phyloP scores from a whole-genome alignment of 495 filamentous ascomycete species.

The Penicillium egyptiacum region DNA sequence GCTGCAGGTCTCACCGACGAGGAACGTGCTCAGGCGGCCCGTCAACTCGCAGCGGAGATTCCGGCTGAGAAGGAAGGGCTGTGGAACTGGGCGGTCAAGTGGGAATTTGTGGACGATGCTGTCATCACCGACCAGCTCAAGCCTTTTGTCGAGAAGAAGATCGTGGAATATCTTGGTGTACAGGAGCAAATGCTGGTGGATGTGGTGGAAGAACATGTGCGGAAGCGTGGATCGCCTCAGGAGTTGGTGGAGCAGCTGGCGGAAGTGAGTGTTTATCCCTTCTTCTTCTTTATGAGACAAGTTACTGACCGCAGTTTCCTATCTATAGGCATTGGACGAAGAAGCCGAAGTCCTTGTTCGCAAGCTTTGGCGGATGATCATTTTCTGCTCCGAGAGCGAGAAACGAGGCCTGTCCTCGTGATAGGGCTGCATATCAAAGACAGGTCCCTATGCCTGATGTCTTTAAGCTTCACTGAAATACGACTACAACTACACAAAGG shows the following conservation, averaged over 20 bases:
- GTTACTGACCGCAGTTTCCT: slow-evolving; percentile 34
- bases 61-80: slow-evolving; percentile 82
- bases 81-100: slow-evolving; percentile 90
- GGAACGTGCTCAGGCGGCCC: slow-evolving; percentile 74
- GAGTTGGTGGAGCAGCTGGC: slow-evolving; percentile 81
- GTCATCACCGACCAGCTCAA: slow-evolving; percentile 84
- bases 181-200: slow-evolving; percentile 96
- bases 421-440: neutral
- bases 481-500: neutral
- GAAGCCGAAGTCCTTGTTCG: slow-evolving; percentile 91
- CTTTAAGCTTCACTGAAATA: neutral
- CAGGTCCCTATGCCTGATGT: neutral
- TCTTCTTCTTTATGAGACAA: slow-evolving; percentile 9
- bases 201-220: slow-evolving; percentile 83
- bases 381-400: slow-evolving; percentile 96
- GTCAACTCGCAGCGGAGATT: slow-evolving; percentile 84
- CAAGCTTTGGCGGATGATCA: slow-evolving; percentile 98
- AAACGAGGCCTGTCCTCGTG: slow-evolving; percentile 80
- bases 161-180: slow-evolving; percentile 92
- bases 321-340: slow-evolving; percentile 77
- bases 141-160: slow-evolving; percentile 97
- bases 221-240: slow-evolving; percentile 71
- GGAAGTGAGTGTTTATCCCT: slow-evolving; percentile 59
- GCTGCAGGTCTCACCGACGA: slow-evolving; percentile 74
- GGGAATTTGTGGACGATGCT: slow-evolving; percentile 87